phyloP scores from a whole-genome alignment of 352 stramenopile genomes.

The Phytophthora hybrid region DNA sequence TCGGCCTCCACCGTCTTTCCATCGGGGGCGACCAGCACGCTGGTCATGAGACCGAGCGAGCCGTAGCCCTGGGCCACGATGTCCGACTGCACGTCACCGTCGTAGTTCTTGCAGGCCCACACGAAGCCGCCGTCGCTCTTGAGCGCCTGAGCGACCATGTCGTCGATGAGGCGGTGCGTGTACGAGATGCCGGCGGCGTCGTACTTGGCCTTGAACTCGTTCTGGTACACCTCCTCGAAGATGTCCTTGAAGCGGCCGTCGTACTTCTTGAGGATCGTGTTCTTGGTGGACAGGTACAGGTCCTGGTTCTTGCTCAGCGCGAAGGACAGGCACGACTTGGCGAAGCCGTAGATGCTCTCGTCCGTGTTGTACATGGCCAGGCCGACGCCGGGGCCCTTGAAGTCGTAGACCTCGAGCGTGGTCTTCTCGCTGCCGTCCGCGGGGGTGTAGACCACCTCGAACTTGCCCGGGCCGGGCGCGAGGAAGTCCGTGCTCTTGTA shows the following conservation, averaged over 20 bases:
- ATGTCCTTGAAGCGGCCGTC: conserved; percentile 85
- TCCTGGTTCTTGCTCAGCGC: conserved; percentile 71
- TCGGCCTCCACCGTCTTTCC: conserved; percentile 87
- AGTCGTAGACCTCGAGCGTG: conserved; percentile 76
- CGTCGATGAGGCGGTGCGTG: conserved; percentile 83
- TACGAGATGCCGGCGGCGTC: conserved; percentile 80
- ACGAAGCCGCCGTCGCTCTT: conserved; percentile 88
- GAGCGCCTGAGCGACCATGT: conserved; percentile 86
- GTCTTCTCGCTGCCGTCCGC: conserved; percentile 56
- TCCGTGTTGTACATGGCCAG: conserved; percentile 90
- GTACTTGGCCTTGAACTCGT: conserved; percentile 79
- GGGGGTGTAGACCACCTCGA: conserved; percentile 77
- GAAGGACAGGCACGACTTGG: conserved; percentile 75
- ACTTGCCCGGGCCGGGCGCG: conserved; percentile 68
- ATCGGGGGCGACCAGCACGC: conserved; percentile 76
- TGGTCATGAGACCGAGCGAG: conserved; percentile 91
- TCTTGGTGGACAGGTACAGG: conserved; percentile 83
- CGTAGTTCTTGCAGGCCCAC: conserved; percentile 94
- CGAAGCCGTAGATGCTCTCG: conserved; percentile 82
- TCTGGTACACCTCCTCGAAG: conserved; percentile 85
- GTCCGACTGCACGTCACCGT: conserved; percentile 91
- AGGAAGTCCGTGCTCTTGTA: conserved; percentile 87
- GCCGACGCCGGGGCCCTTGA: conserved; percentile 60
- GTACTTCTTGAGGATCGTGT: conserved; percentile 88
- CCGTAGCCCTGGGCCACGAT: conserved; percentile 90